A percentile compares a stretch with the other conserved stretches of the same genome.
These are phyloP conservation scores for Pleurotus sapidus DNA, from an alignment of 768 basidiomycete genomes.

Conservation along the genomic window DNA sequence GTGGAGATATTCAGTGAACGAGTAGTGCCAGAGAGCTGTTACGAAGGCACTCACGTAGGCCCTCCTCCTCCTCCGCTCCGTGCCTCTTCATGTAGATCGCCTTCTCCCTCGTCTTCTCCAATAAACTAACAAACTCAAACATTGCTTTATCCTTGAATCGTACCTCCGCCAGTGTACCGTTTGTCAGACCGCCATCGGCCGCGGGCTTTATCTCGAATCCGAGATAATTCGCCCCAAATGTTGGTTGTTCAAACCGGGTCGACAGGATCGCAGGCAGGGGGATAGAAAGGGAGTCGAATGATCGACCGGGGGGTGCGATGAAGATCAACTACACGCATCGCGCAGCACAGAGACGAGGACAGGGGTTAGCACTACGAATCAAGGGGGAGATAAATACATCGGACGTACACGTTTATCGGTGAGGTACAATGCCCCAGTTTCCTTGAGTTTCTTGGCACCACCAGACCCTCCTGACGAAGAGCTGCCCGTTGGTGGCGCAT, in stretches of 20 bases:
- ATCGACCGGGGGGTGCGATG: slow-evolving; percentile 31
- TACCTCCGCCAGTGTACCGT: slow-evolving; percentile 64
- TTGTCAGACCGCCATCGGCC: slow-evolving; percentile 59
- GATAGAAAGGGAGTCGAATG: slow-evolving; percentile 50
- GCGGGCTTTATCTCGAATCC: slow-evolving; percentile 65
- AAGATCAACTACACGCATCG: slow-evolving; percentile 56
- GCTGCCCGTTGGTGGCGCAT: slow-evolving; percentile 40
- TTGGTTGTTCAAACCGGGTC: slow-evolving; percentile 74
- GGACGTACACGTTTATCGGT: slow-evolving; percentile 70
- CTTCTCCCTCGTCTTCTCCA: slow-evolving; percentile 78
- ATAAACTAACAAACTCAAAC: slow-evolving; percentile 67
- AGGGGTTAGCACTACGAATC: slow-evolving; percentile 1
- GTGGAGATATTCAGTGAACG: neutral
- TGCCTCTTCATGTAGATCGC: slow-evolving; percentile 75
- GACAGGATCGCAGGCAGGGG: slow-evolving; percentile 64
- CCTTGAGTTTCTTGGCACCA: slow-evolving; percentile 55
- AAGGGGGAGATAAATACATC: neutral
- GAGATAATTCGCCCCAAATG: slow-evolving; percentile 68
- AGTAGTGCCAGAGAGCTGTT: neutral
- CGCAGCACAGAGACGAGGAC: neutral
- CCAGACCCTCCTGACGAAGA: slow-evolving; percentile 49
- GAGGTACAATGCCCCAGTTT: slow-evolving; percentile 54
- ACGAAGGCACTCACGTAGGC: slow-evolving; percentile 48
- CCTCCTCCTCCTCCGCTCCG: slow-evolving; percentile 48
- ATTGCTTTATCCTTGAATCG: slow-evolving; percentile 66